These are phyloP conservation scores for Balamuthia mandrillaris DNA, from an alignment of 208 protist species.

Conservation along the genomic window DNA sequence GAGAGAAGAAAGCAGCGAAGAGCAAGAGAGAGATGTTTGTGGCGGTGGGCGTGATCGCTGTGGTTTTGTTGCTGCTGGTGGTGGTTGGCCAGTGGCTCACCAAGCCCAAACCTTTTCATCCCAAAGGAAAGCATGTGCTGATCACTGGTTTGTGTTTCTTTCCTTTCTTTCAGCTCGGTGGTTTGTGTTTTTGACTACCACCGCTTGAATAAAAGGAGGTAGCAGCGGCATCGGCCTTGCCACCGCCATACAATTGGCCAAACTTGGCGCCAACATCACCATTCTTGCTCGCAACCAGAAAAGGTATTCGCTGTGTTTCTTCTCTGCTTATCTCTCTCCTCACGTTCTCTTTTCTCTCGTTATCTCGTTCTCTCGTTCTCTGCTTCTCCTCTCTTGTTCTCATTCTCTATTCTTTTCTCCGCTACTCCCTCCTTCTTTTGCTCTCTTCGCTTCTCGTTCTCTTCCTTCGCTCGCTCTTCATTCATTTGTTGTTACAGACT, in stretches of 20 bases:
- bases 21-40: too few species aligned
- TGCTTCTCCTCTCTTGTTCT: neutral
- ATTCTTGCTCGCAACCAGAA: slow-evolving; percentile 35
- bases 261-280: slow-evolving; percentile 40
- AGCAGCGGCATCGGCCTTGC: slow-evolving; percentile 49
- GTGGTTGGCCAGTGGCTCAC: too few species aligned
- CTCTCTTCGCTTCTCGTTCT: too few species aligned
- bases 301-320: neutral
- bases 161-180: too few species aligned
- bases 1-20: too few species aligned
- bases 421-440: too few species aligned
- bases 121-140: slow-evolving; percentile 37
- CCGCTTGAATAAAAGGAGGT: too few species aligned
- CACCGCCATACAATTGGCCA: slow-evolving; percentile 20
- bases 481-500: slow-evolving; percentile 3
- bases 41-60: too few species aligned
- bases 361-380: neutral
- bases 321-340: neutral
- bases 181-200: too few species aligned
- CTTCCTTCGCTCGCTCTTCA: neutral
- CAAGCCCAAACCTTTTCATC: too few species aligned
- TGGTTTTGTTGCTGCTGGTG: too few species aligned
- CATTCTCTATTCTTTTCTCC: neutral
- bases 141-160: too few species aligned
- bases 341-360: neutral